These are phyloP conservation scores for Zygotorulaspora danielsina DNA, from an alignment of 805 yeast species.

Conservation along the genomic window DNA sequence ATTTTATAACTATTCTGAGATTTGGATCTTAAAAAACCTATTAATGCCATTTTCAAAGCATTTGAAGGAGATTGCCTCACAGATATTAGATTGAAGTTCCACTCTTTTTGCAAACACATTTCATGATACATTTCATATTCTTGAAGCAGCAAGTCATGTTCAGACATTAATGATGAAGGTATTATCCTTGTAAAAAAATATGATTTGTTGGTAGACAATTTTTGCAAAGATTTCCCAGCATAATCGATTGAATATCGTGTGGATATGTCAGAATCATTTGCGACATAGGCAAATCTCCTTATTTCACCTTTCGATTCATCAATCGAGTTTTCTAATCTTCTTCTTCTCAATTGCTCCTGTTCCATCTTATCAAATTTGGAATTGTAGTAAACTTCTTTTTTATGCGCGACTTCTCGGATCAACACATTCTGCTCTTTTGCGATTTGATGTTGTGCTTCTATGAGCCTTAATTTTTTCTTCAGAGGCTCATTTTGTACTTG, in stretches of 20 bases:
- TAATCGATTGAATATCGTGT: constrained; percentile 16
- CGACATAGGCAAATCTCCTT: constrained; percentile 31
- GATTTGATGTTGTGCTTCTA: constrained; percentile 22
- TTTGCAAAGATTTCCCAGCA: constrained; percentile 9
- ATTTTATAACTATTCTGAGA: constrained; percentile 18
- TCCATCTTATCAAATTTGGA: constrained; percentile 31
- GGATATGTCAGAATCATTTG: constrained; percentile 3
- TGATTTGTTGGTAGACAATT: background rate
- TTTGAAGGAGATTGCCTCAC: constrained; percentile 19
- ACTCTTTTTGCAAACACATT: constrained; percentile 23
- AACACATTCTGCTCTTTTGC: constrained; percentile 21
- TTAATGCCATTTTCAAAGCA: constrained; percentile 13
- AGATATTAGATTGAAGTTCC: constrained; percentile 30
- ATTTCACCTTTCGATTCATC: constrained; percentile 37
- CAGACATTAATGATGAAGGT: constrained; percentile 20
- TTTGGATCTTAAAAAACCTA: constrained; percentile 18
- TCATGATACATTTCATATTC: constrained; percentile 31
- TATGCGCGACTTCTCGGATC: constrained; percentile 23
- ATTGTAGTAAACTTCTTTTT: constrained; percentile 22
- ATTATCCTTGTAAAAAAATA: constrained; percentile 24
- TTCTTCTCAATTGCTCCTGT: constrained; percentile 38
- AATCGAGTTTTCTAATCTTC: constrained; percentile 48
- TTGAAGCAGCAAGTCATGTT: constrained; percentile 22
- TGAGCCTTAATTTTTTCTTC: constrained; percentile 19
- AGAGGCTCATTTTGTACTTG: constrained; percentile 19